phyloP scores from a whole-genome alignment of 2,329 filamentous ascomycete genomes.

The Anthostomella pinea region DNA sequence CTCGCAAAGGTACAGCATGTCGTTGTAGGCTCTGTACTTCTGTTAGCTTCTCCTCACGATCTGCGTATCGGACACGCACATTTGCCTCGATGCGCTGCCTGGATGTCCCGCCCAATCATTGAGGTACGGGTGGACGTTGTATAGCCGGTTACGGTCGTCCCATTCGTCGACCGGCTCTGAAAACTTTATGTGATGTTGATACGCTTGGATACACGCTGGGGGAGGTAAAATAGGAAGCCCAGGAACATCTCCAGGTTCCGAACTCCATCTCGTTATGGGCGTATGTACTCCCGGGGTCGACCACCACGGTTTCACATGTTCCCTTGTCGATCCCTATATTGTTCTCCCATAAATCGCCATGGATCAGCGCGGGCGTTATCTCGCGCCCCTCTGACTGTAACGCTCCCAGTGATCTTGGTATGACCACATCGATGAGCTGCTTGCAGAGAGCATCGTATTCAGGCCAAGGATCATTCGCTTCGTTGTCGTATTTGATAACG shows the following conservation, averaged over 20 bases:
- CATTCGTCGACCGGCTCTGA: constrained; percentile 19
- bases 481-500: constrained; percentile 20
- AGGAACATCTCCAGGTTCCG: constrained; percentile 14
- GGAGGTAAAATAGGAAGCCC: constrained; percentile 16
- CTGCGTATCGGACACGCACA: constrained; percentile 17
- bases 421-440: constrained; percentile 11
- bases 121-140: constrained; percentile 15
- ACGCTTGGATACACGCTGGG: constrained; percentile 10
- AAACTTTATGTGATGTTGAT: constrained; percentile 10
- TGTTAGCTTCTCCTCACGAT: not conserved
- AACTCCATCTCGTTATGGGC: constrained; percentile 21
- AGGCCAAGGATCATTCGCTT: constrained; percentile 21
- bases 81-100: constrained; percentile 22
- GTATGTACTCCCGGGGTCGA: constrained; percentile 16
- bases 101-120: constrained; percentile 21
- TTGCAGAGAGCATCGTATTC: constrained; percentile 10
- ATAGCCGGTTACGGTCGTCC: constrained; percentile 22
- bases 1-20: constrained; percentile 36
- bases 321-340: constrained; percentile 11
- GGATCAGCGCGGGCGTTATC: constrained; percentile 9
- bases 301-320: constrained; percentile 11
- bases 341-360: constrained; percentile 15
- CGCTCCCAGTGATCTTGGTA: constrained; percentile 13
- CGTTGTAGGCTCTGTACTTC: constrained; percentile 31
- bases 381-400: constrained; percentile 12